Evolutionary conservation across 164 flowering plant genomes (phyloP), one percentile per base, ranked within the genome.

Genomic region (Pachysandra terminalis): DNA sequence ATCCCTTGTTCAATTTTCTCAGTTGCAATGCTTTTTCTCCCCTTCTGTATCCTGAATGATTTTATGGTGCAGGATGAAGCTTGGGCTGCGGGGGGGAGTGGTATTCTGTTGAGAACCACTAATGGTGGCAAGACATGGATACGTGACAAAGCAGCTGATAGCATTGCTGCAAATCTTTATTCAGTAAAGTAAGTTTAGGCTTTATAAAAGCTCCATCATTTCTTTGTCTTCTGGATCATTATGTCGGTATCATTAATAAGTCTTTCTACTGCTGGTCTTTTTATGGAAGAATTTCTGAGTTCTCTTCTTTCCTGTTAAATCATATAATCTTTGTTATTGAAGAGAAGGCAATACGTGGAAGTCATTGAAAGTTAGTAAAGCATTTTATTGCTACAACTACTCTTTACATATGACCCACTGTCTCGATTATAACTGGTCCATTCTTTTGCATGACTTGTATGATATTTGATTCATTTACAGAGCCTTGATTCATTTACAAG

Each of bases 1-100:
- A 45, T 45, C 6, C 14, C 10, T 12, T 5, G 6, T 5, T 45
- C 17, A 45, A 5, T 45, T 45, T 5, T 45, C 51, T 45, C 51
- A 45, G 51, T 12, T 45, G 16, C 51, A 10, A 3, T 10, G 14
- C 7, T 40, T 40, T 55, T 55, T 37, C 55, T 37, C 49, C 3
- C 35, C 19, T 9, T 24, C 28, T 23, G 4, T 45, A n/a, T 59
- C 52, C 63, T 52, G 58, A 19, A 51, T 65, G 28, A 22, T 71
- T 53, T 52, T 24, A 59, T 54, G 65, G 32, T 72, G 53, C 82
- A 95, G 97, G 94, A 89, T 48, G 98, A 95, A 75, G 98, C 98
- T 69, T 95, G 98, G 98, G 98, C 98, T 68, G 97, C 96, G 25
- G 98, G 98, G 52, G 97, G 97, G 57, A 91, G 98, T 80, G 98